Conservation (phyloP, 768 basidiomycete genomes). For the Kwoniella europaea region DNA sequence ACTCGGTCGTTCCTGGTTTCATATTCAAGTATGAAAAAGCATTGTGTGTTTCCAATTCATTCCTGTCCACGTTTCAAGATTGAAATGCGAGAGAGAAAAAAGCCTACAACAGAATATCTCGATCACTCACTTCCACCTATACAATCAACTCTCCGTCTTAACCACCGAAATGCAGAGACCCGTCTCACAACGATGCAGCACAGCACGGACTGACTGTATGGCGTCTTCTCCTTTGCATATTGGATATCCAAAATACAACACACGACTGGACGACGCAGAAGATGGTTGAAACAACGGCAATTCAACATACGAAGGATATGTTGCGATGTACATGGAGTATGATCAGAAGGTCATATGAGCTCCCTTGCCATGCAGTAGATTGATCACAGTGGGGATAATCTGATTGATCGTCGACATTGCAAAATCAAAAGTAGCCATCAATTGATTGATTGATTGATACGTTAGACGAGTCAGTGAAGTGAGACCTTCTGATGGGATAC, state of each 20-base stretch:
- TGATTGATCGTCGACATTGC: neutral
- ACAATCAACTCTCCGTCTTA: neutral
- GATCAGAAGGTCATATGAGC: too few relatives aligned
- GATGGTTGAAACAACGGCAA: too few relatives aligned
- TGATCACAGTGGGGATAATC: neutral
- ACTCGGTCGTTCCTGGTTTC: neutral
- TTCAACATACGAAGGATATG: too few relatives aligned
- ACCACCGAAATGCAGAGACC: neutral
- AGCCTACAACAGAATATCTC: neutral
- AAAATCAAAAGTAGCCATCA: neutral
- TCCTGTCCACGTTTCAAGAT: neutral
- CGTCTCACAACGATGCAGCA: too few relatives aligned
- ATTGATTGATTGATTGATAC: neutral
- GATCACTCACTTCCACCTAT: neutral
- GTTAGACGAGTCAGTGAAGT: neutral
- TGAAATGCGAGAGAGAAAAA: neutral
- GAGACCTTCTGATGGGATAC: neutral
- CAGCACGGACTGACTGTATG: too few relatives aligned
- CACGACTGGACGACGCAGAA: too few relatives aligned
- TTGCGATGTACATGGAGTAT: too few relatives aligned
- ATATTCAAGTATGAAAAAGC: neutral
- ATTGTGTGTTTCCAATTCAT: neutral
- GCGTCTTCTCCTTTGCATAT: too few relatives aligned
- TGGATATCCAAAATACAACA: too few relatives aligned
- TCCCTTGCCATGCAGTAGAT: too few relatives aligned